Conservation (phyloP, 176 grass and related monocot genomes). For the Hordeum vulgare region MorexV3_pseudomolecules_assembly NC_058521.1:405808064-405808563, state of each 20-base stretch:
- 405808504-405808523: background rate
- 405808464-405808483: background rate
- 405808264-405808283: slow-evolving; percentile 10
- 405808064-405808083: too few relatives aligned
- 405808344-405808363: background rate
- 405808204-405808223: background rate
- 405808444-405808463: background rate
- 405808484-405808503: background rate
- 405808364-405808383: background rate
- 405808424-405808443: background rate
- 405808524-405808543: background rate
- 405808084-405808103: too few relatives aligned
- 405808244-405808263: background rate
- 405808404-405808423: slow-evolving; percentile 1
- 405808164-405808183: too few relatives aligned
- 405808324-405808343: slow-evolving; percentile 2
- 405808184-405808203: background rate
- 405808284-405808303: background rate
- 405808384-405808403: background rate
- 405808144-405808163: too few relatives aligned
- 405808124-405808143: too few relatives aligned
- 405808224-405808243: slow-evolving; percentile 1
- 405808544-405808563: background rate
- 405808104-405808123: too few relatives aligned
- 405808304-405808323: background rate